phyloP scores from a whole-genome alignment of 331 rosid species.

The Pyracantha coccinea region DNA sequence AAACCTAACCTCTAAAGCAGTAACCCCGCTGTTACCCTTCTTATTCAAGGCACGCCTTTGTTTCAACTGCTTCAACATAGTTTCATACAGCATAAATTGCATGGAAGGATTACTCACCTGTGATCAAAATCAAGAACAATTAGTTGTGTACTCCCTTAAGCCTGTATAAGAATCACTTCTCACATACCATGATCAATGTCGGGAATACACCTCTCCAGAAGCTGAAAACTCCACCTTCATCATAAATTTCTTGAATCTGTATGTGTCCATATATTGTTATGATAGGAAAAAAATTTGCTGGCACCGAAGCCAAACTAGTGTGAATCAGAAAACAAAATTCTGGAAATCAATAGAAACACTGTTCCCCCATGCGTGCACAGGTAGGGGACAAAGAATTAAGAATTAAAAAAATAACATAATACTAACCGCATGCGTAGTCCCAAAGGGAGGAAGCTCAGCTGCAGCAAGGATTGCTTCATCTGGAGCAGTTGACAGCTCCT shows the following conservation, averaged over 20 bases:
- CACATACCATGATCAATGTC: constrained; percentile 82
- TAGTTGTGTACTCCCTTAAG: constrained; percentile 21
- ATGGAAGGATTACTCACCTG: constrained; percentile 98
- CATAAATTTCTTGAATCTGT: constrained; percentile 81
- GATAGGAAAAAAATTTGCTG: background rate
- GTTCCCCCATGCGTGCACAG: background rate
- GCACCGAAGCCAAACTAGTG: background rate
- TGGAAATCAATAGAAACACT: background rate
- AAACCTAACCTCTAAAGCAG: constrained; percentile 74
- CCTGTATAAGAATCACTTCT: constrained; percentile 20
- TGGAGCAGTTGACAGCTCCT: constrained; percentile 16
- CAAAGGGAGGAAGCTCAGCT: constrained; percentile 51
- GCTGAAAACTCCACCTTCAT: constrained; percentile 69
- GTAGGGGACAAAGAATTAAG: background rate
- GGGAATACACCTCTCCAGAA: constrained; percentile 97
- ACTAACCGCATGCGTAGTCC: constrained; percentile 65
- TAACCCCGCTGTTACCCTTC: constrained; percentile 36
- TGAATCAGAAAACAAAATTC: background rate
- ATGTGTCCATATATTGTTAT: background rate
- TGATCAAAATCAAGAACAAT: constrained; percentile 28
- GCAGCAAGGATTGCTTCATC: constrained; percentile 39
- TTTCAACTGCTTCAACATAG: constrained; percentile 66
- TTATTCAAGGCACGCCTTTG: constrained; percentile 36
- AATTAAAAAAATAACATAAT: background rate
- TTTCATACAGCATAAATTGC: constrained; percentile 93